Percentiles rank a stretch among this genome's conserved stretches.
Conservation (phyloP, 2,329 filamentous ascomycete species). For the Onygenales sp. region DNA sequence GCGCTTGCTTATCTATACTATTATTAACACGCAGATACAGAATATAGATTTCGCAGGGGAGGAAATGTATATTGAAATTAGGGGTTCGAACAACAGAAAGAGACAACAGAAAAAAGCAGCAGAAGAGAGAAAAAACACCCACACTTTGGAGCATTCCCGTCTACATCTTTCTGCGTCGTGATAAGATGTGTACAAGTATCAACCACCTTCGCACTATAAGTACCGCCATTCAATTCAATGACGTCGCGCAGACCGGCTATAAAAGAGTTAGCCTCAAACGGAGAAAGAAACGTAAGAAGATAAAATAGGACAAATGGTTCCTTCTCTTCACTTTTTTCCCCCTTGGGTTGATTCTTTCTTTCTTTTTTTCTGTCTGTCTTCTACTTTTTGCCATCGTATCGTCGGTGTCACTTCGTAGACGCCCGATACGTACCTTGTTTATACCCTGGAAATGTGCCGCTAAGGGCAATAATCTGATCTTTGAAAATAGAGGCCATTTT, state of each 20-base stretch:
- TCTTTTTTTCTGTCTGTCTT: neutral
- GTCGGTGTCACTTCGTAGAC: neutral
- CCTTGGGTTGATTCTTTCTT: neutral
- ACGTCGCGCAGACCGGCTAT: slow-evolving; percentile 23
- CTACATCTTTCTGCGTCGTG: slow-evolving; percentile 26
- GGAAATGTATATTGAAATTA: slow-evolving; percentile 4
- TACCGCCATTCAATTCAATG: slow-evolving; percentile 26
- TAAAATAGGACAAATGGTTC: neutral
- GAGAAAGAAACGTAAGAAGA: neutral
- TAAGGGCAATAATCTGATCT: slow-evolving; percentile 42
- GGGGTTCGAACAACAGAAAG: neutral
- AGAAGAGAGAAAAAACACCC: slow-evolving; percentile 7
- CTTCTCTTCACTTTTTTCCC: too few species aligned
- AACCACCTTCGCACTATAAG: slow-evolving; percentile 21
- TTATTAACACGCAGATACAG: neutral
- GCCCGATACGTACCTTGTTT: slow-evolving; percentile 36
- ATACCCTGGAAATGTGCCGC: slow-evolving; percentile 49
- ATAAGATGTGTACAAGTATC: slow-evolving; percentile 30
- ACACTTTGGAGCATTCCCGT: slow-evolving; percentile 28
- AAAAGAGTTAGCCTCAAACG: slow-evolving; percentile 2
- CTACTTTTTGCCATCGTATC: neutral
- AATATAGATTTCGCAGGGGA: neutral
- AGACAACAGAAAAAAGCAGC: neutral
- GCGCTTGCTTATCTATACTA: slow-evolving; percentile 33
- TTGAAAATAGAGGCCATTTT: slow-evolving; percentile 22